phyloP scores from a whole-genome alignment of 768 basidiomycete species.

The Chalciporus piperatus region DNA sequence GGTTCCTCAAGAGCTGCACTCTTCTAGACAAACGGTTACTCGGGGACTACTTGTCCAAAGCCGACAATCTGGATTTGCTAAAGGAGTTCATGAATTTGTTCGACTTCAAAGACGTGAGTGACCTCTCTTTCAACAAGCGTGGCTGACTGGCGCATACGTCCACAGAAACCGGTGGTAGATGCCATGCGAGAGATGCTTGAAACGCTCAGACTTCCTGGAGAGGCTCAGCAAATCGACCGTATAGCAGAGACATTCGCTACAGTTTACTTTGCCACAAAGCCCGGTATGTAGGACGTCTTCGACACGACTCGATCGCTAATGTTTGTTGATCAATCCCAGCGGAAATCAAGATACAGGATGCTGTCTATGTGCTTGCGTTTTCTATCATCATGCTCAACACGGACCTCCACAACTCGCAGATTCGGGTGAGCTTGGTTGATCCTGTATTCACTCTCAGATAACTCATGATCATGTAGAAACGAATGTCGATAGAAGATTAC shows the following conservation, averaged over 20 bases:
- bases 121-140: neutral
- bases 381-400: conserved; percentile 99
- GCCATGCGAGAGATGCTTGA: conserved; percentile 95
- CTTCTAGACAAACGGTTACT: conserved; percentile 89
- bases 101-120: conserved; percentile 80
- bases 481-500: conserved; percentile 96
- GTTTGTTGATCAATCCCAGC: conserved; percentile 38
- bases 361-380: conserved; percentile 90
- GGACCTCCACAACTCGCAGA: conserved; percentile 92
- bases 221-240: conserved; percentile 87
- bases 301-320: conserved; percentile 1
- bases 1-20: conserved; percentile 80
- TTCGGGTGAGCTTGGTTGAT: conserved; percentile 53
- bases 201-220: conserved; percentile 91
- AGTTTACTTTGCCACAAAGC: conserved; percentile 80
- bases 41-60: conserved; percentile 89
- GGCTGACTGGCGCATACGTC: conserved; percentile 1
- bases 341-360: conserved; percentile 88
- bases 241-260: conserved; percentile 96
- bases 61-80: conserved; percentile 81
- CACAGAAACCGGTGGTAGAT: conserved; percentile 90
- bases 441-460: neutral
- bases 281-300: conserved; percentile 45
- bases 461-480: conserved; percentile 56
- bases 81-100: conserved; percentile 86